Percentiles rank a stretch among this genome's conserved stretches.
These are phyloP conservation scores for Skeletonema marinoi DNA, from an alignment of 108 stramenopile genomes.

Conservation along the genomic window DNA sequence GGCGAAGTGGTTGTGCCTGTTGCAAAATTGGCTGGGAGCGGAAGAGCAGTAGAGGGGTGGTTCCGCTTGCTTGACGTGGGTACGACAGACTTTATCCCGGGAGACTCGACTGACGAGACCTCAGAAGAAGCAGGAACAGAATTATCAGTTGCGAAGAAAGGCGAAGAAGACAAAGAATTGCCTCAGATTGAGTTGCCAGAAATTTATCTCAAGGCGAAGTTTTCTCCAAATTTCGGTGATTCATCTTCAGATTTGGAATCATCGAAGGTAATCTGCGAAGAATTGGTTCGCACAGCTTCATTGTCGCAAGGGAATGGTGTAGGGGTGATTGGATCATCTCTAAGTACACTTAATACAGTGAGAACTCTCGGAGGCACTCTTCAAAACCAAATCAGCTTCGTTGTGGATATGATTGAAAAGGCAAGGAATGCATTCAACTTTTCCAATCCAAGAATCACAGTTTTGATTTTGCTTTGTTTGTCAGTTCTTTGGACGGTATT, in stretches of 20 bases:
- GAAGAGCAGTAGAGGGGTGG: conserved; percentile 71
- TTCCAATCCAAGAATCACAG: conserved; percentile 56
- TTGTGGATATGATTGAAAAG: conserved; percentile 71
- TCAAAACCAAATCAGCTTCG: conserved; percentile 68
- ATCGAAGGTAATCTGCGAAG: conserved; percentile 52
- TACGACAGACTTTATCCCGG: conserved; percentile 49
- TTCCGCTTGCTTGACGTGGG: conserved; percentile 67
- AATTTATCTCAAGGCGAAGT: conserved; percentile 45
- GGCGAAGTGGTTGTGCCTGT: conserved; percentile 82
- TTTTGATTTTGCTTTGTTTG: conserved; percentile 37
- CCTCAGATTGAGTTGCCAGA: conserved; percentile 28
- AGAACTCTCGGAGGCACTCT: conserved; percentile 67
- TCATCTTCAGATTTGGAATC: conserved; percentile 19
- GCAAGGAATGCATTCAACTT: conserved; percentile 79
- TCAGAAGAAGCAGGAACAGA: conserved; percentile 42
- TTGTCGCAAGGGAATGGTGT: conserved; percentile 49
- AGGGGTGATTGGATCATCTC: conserved; percentile 73
- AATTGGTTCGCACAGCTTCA: conserved; percentile 59
- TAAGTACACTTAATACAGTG: conserved; percentile 78
- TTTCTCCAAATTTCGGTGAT: conserved; percentile 9
- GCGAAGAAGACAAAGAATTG: not conserved
- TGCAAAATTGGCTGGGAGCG: conserved; percentile 51
- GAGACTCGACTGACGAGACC: conserved; percentile 33
- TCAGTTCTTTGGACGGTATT: conserved; percentile 40
- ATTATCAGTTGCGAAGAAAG: not conserved